Base-by-base conservation (phyloP, 495 filamentous ascomycete species). In the Xylaria flabelliformis region DNA sequence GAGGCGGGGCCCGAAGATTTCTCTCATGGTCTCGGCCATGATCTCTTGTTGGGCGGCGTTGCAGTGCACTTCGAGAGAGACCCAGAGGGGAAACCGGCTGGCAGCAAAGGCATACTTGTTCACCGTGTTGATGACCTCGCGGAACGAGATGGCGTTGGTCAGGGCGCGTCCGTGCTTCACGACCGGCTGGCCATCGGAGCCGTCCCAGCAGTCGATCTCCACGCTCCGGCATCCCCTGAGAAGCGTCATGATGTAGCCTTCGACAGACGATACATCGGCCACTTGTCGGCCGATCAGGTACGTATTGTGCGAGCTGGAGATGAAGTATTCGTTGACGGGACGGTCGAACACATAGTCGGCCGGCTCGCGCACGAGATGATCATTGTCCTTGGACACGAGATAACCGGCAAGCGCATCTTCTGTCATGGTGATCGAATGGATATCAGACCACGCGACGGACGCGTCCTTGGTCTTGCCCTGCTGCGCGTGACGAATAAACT, bases 181-280 rank as follows among this genome's bases (percentile, higher is more conserved):
- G 65, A 93, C 88, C 8, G 96, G 96, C 71, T 92, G 88, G 42
- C 92, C 93, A 75, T 97, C 91, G 36, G 87, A 84, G 17, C 96
- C 96, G 83, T 99, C 93, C 96, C 96, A 98, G 80, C 95, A 98
- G 82, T 99, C 96, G 56, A 99, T 93, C 82, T 99, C 96, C 62
- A 99, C 89, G 80, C 96, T 98, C 67, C 96, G 91, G 78, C 96
- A 99, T 51, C 94, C 95, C 61, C 91, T 88, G 74, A 93, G 89
- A 32, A 99, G 84, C n/a, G 94, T 94, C 65, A 88, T 89, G 76
- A 98, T 95, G 81, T 99, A 99, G 34, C 93, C 93, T 79, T 99
- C 96, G 13, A 94, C 91, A 74, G 94, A 98, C 24, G 96, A 97
- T 48, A 91, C 88, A 32, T 94, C 94, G 39, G 89, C 91, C 12